Base-by-base conservation (phyloP, 345 rosid species). In the Erysimum cheiranthoides region DNA sequence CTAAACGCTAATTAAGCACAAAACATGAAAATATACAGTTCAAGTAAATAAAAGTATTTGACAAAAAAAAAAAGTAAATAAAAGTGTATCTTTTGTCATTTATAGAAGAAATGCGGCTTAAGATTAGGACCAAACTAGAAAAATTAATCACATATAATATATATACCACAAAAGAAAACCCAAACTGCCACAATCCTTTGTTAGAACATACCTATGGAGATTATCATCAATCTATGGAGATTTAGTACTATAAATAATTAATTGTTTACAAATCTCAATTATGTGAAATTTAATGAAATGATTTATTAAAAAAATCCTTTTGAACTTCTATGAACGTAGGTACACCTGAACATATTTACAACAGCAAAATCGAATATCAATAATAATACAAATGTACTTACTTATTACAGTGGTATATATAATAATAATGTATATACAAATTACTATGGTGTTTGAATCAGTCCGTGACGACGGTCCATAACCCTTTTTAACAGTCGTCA, bases 391-490 rank as follows among this genome's bases (percentile, higher is more conserved):
- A 30, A 50, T 51, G 61, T 40, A 60, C 63, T 68, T 42, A n/a
- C 69, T 42, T 50, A 61, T 51, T 51, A 36, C 56, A 68, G 69
- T 60, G 10, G 31, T 38, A 16, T 43, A 5, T 16, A 50, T 30
- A 11, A 43, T 9, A 68, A 47, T 42, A 45, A 36, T 65, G 58
- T 57, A 35, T 42, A 60, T 75, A 53, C 45, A 70, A 40, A 61
- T 53, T 43, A 53, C 4, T 63, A 63, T 70, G 17, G 30, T 45
- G n/a, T 77, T 77, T 63, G 74, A 50, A 63, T 62, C 30, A 43
- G 80, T 35, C 80, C 75, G 71, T 76, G 80, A 76, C 78, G 16
- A 68, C 79, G 64, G 75, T 54, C 80, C 75, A 70, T 63, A 70
- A 76, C 59, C 62, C 74, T 53, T 76, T 61, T 75, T 62, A 76